Evolutionary conservation across 306 rosid genomes (phyloP), one percentile per base, ranked within the genome.

Genomic region (Lagenaria siceraria): DNA sequence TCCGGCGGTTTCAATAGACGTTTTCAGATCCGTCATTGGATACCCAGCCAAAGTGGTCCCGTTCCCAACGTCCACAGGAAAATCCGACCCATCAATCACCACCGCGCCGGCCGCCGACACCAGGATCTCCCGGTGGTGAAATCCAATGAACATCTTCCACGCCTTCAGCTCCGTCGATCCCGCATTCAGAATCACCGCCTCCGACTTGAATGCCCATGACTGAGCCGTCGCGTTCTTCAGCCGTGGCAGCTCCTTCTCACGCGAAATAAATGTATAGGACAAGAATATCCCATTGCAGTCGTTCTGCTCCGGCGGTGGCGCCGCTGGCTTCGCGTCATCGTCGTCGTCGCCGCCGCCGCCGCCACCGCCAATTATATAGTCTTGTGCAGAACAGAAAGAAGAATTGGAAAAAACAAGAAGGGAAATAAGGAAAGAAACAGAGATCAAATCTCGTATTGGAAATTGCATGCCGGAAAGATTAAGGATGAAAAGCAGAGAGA

Each of bases 131-230:
- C 38, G 61, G 53, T 95, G 85, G 48, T 92, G 97, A 63, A 95
- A 95, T 69, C 97, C 97, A 0, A 95, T 18, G 63, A 38, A 90
- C 90, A 95, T 79, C 81, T 83, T 80, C 99, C 99, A 95, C 0
- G 78, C 93, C 79, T 82, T 78, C 8, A 95, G 74, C 76, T 86
- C 92, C 59, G 86, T 80, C 3, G 71, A 72, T 6, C 97, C 99
- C 0, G 88, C 90, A 40, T 95, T 95, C 24, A 81, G 70, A 24
- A 95, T 68, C 2, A 83, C 4, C 0, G 86, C 96, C 48, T 83
- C 83, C 0, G 99, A 82, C 82, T 84, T 89, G 70, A 95, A 95
- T 24, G 96, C 88, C 97, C 97, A 95, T 0, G 99, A 80, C 77
- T 95, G 99, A 0, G 91, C 92, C 19, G 96, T 61, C 38, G 79